These are phyloP conservation scores for Aspergillus fijiensis DNA, from an alignment of 2,329 filamentous ascomycete genomes.

Conservation along the genomic window DNA sequence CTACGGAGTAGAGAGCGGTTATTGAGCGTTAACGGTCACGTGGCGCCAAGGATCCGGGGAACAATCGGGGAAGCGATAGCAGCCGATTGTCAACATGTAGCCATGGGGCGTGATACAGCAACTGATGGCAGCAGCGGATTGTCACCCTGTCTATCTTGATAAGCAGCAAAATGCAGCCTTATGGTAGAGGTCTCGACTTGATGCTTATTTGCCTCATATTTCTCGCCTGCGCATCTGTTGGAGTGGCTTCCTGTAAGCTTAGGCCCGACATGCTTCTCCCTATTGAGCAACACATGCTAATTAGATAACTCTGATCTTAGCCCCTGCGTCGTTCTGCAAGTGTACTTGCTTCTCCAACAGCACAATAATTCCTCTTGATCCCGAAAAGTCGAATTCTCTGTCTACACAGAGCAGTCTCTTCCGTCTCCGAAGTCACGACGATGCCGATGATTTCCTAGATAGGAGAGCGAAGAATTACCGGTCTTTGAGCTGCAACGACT, in stretches of 20 bases:
- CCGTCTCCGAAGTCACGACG: slow-evolving; percentile 21
- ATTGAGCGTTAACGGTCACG: slow-evolving; percentile 6
- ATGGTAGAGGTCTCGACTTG: slow-evolving; percentile 16
- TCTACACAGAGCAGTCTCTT: slow-evolving; percentile 23
- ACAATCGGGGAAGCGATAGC: background rate
- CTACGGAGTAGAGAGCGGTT: too few relatives aligned
- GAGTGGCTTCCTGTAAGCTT: slow-evolving; percentile 38
- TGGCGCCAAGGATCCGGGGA: slow-evolving; percentile 14
- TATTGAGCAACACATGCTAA: background rate
- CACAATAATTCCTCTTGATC: slow-evolving; percentile 65
- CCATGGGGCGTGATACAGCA: background rate
- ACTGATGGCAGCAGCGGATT: background rate
- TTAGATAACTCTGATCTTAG: slow-evolving; percentile 21
- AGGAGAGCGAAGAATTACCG: slow-evolving; percentile 38
- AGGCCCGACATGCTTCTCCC: background rate
- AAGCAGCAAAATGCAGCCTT: slow-evolving; percentile 21
- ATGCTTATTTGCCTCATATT: slow-evolving; percentile 30
- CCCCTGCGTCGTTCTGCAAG: slow-evolving; percentile 66
- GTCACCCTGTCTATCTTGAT: background rate
- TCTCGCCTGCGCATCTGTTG: slow-evolving; percentile 28
- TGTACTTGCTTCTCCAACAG: slow-evolving; percentile 68
- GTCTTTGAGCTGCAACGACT: slow-evolving; percentile 61
- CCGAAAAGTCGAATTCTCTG: slow-evolving; percentile 27
- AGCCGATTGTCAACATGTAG: background rate
- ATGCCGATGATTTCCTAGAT: slow-evolving; percentile 16